Percentiles rank a stretch among this genome's conserved stretches.
Conservation (phyloP, 2,329 filamentous ascomycete genomes). For the Hypoxylon rubiginosum region DNA sequence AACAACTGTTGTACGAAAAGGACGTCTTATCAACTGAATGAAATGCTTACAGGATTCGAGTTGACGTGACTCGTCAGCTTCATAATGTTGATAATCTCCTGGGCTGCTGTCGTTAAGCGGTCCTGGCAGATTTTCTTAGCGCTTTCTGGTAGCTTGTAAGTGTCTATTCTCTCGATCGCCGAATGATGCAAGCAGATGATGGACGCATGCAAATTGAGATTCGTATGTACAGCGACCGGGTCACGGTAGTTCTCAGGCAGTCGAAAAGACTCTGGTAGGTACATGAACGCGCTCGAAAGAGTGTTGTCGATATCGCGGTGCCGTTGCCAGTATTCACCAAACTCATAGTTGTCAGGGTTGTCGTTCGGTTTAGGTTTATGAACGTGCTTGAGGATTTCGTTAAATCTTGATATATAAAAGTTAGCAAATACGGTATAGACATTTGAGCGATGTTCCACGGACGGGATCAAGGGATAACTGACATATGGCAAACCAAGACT, state of each 20-base stretch:
- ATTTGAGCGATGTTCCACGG: neutral
- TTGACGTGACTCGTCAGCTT: constrained; percentile 81
- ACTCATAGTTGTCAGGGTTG: constrained; percentile 76
- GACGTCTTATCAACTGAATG: neutral
- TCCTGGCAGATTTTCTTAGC: constrained; percentile 79
- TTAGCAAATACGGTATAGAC: constrained; percentile 19
- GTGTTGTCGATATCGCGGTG: constrained; percentile 87
- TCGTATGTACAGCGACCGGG: constrained; percentile 82
- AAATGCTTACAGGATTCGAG: constrained; percentile 70
- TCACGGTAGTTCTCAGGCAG: constrained; percentile 78
- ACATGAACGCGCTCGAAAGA: constrained; percentile 82
- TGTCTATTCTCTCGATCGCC: constrained; percentile 85
- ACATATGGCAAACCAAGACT: constrained; percentile 78
- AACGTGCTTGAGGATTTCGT: constrained; percentile 83
- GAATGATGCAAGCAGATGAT: constrained; percentile 91
- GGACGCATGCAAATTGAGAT: constrained; percentile 89
- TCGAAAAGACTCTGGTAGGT: constrained; percentile 80
- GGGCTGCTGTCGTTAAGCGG: constrained; percentile 82
- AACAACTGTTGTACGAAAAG: constrained; percentile 9
- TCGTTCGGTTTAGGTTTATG: constrained; percentile 79
- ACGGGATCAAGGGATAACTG: constrained; percentile 3
- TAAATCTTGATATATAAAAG: constrained; percentile 64
- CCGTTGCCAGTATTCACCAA: constrained; percentile 87
- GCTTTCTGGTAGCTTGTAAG: constrained; percentile 73
- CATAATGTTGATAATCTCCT: constrained; percentile 87